Percentiles rank a stretch among this genome's conserved stretches.
Evolutionary conservation across 768 basidiomycete genomes (phyloP).

Genomic region (Termitomyces sp.): DNA sequence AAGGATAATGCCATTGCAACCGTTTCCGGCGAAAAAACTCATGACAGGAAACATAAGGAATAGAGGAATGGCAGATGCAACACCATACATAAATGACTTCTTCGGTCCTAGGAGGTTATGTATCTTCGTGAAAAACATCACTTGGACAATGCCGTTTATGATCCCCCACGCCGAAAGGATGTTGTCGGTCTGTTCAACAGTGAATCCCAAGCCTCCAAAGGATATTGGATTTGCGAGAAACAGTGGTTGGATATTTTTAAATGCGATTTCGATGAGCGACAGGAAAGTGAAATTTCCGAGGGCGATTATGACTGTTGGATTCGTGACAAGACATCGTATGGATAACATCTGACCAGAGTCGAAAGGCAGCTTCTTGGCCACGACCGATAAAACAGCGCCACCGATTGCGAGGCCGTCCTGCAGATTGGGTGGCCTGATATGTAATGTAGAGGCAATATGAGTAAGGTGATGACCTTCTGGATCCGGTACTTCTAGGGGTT

Average conservation of each 20-base stretch:
- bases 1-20: slow-evolving; percentile 40
- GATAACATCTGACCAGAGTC: slow-evolving; percentile 33
- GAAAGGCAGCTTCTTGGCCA: slow-evolving; percentile 1
- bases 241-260: slow-evolving; percentile 51
- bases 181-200: slow-evolving; percentile 57
- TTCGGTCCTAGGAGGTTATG: slow-evolving; percentile 60
- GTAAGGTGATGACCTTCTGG: background rate
- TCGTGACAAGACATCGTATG: slow-evolving; percentile 42
- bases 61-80: slow-evolving; percentile 44
- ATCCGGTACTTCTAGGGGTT: background rate
- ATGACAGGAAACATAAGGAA: slow-evolving; percentile 57
- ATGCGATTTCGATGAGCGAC: slow-evolving; percentile 60
- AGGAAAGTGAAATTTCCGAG: slow-evolving; percentile 60
- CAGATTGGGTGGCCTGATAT: slow-evolving; percentile 7
- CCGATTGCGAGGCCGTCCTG: slow-evolving; percentile 3
- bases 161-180: slow-evolving; percentile 55
- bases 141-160: slow-evolving; percentile 57
- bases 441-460: background rate
- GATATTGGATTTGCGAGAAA: slow-evolving; percentile 64
- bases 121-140: slow-evolving; percentile 58
- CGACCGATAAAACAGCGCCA: slow-evolving; percentile 3
- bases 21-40: slow-evolving; percentile 42
- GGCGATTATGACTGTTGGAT: slow-evolving; percentile 48
- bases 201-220: slow-evolving; percentile 63
- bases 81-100: slow-evolving; percentile 46